Evolutionary conservation across 2,329 filamentous ascomycete species (phyloP).

Genomic region (Fusarium buxicola): DNA sequence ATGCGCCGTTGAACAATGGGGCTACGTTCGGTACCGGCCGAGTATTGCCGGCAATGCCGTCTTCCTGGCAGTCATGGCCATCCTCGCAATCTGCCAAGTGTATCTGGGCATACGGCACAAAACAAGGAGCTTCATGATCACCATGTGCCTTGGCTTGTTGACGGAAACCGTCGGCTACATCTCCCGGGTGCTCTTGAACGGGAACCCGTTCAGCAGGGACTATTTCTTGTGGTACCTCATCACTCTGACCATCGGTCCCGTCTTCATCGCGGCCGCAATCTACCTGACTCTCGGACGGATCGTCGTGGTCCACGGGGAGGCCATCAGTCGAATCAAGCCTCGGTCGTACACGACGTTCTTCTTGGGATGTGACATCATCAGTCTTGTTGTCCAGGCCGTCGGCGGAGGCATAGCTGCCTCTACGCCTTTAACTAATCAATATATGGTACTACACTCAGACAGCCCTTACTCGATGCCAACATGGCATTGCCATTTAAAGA

Average conservation of each 20-base stretch:
- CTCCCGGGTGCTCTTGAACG: constrained; percentile 30
- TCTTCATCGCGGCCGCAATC: constrained; percentile 42
- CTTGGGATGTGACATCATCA: constrained; percentile 32
- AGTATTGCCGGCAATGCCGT: constrained; percentile 28
- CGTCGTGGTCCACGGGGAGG: constrained; percentile 35
- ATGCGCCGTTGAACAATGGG: constrained; percentile 30
- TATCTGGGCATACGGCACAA: constrained; percentile 38
- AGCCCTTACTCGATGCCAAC: not conserved
- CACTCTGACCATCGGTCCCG: constrained; percentile 42
- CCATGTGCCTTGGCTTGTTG: constrained; percentile 39
- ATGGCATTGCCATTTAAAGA: too few species aligned
- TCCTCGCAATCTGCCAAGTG: constrained; percentile 27
- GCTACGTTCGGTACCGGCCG: constrained; percentile 32
- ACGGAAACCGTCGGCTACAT: constrained; percentile 40
- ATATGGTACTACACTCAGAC: constrained; percentile 11
- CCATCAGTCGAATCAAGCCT: constrained; percentile 27
- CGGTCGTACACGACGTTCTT: constrained; percentile 29
- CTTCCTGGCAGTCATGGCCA: constrained; percentile 28
- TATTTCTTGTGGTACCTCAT: constrained; percentile 36
- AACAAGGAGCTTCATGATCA: constrained; percentile 35
- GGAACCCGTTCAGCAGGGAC: constrained; percentile 31
- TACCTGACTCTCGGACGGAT: constrained; percentile 43
- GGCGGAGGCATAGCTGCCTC: constrained; percentile 34
- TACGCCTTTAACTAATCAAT: constrained; percentile 26
- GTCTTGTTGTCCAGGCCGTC: constrained; percentile 32